Conservation (phyloP, 202 grass and related monocot genomes). For the Hordeum pubiflorum region DNA sequence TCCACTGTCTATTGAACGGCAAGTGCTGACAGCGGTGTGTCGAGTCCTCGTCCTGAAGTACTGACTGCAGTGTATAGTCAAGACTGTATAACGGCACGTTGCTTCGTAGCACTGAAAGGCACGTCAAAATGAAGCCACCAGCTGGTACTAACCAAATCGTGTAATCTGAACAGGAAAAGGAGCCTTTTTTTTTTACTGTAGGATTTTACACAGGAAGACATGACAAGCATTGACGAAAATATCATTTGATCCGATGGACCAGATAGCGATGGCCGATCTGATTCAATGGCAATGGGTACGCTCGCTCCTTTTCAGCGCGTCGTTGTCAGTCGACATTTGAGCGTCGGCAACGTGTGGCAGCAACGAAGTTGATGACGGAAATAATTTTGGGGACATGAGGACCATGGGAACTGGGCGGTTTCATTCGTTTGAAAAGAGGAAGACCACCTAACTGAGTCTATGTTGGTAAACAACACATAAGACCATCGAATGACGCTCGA, state of each 20-base stretch:
- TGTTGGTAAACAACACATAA: not conserved
- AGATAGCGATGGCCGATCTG: slow-evolving; percentile 26
- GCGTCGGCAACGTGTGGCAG: slow-evolving; percentile 14
- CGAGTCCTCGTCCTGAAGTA: too few relatives aligned
- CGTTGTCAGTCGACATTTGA: slow-evolving; percentile 7
- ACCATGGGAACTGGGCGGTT: slow-evolving; percentile 22
- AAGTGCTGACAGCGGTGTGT: too few relatives aligned
- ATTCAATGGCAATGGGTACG: slow-evolving; percentile 2
- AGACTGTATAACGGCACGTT: not conserved
- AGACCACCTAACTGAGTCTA: slow-evolving; percentile 16
- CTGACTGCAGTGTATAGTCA: not conserved
- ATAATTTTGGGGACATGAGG: not conserved
- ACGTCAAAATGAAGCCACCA: not conserved
- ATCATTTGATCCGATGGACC: not conserved
- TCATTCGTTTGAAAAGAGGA: slow-evolving; percentile 28
- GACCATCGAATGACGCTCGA: not conserved
- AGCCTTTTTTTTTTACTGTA: not conserved
- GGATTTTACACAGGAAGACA: not conserved
- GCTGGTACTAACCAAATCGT: not conserved
- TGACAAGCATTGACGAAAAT: not conserved
- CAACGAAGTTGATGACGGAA: slow-evolving; percentile 15
- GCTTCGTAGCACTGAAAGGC: not conserved
- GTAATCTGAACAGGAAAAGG: not conserved
- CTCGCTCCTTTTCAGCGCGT: not conserved
- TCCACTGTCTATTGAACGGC: too few relatives aligned